Evolutionary conservation across 345 rosid species (phyloP).

Genomic region (Arabidopsis suecica): DNA sequence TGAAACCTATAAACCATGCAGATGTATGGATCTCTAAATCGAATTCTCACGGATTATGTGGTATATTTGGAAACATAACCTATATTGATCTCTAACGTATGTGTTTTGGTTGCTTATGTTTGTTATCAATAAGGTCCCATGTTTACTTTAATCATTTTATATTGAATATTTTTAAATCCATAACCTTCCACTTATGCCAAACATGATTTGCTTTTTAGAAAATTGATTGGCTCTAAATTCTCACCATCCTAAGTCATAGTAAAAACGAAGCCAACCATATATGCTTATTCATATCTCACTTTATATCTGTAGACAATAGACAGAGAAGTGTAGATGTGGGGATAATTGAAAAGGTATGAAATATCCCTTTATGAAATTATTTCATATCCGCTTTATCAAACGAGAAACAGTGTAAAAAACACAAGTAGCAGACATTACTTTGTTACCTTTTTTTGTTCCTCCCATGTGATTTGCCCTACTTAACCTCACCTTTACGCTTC

Average conservation of each 20-base stretch:
- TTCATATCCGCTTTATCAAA: slow-evolving; percentile 15
- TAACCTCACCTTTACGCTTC: slow-evolving; percentile 43
- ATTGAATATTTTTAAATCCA: background rate
- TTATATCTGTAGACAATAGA: background rate
- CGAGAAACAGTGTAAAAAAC: slow-evolving; percentile 4
- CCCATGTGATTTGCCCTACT: slow-evolving; percentile 45
- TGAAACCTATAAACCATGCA: too few relatives aligned
- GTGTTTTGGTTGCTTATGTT: slow-evolving; percentile 13
- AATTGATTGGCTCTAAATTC: background rate
- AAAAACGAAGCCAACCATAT: background rate
- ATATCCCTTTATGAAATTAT: background rate
- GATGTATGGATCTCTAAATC: too few relatives aligned
- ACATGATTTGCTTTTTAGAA: background rate
- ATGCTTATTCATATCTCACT: background rate
- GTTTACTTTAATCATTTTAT: background rate
- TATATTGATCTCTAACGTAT: too few relatives aligned
- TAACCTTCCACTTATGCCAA: background rate
- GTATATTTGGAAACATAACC: background rate
- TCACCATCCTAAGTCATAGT: background rate
- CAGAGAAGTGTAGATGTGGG: slow-evolving; percentile 12
- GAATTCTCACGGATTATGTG: background rate
- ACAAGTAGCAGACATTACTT: slow-evolving; percentile 32
- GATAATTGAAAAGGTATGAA: background rate
- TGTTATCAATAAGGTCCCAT: background rate
- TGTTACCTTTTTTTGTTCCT: background rate